A percentile compares a stretch with the other conserved stretches of the same genome.
Conservation (phyloP, 306 rosid species). For the Prunus salicina region DNA sequence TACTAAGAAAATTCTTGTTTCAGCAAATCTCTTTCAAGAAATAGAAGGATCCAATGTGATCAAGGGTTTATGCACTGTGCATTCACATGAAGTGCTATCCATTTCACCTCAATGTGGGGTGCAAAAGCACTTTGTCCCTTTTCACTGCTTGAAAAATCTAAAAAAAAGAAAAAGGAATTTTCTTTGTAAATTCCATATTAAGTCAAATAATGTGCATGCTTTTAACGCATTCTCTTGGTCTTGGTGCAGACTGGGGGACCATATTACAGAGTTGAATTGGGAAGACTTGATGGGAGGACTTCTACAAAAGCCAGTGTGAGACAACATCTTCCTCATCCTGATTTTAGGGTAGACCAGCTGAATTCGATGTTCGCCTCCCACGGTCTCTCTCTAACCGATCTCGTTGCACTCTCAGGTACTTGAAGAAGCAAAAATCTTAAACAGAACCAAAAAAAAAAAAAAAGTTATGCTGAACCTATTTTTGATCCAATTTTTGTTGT, state of each 20-base stretch:
- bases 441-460: too few relatives aligned
- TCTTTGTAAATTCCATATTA: neutral
- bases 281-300: constrained; percentile 71
- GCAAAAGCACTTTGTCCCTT: constrained; percentile 1
- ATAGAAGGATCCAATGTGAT: neutral
- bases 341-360: constrained; percentile 41
- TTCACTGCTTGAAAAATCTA: neutral
- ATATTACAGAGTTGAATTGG: constrained; percentile 65
- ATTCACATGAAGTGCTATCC: neutral
- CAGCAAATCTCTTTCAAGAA: neutral
- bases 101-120: neutral
- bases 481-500: too few relatives aligned
- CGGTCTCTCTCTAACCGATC: constrained; percentile 60
- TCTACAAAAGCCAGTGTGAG: constrained; percentile 57
- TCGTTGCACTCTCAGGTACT: constrained; percentile 82
- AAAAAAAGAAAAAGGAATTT: neutral
- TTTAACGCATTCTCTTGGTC: neutral
- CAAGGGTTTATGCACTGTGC: neutral
- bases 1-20: neutral
- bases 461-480: too few relatives aligned
- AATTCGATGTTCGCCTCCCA: constrained; percentile 53
- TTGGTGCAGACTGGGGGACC: constrained; percentile 79
- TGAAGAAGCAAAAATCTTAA: neutral
- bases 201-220: neutral
- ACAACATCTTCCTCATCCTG: constrained; percentile 64